Evolutionary conservation across 768 basidiomycete genomes (phyloP).

Genomic region (Amylocystis lapponica): DNA sequence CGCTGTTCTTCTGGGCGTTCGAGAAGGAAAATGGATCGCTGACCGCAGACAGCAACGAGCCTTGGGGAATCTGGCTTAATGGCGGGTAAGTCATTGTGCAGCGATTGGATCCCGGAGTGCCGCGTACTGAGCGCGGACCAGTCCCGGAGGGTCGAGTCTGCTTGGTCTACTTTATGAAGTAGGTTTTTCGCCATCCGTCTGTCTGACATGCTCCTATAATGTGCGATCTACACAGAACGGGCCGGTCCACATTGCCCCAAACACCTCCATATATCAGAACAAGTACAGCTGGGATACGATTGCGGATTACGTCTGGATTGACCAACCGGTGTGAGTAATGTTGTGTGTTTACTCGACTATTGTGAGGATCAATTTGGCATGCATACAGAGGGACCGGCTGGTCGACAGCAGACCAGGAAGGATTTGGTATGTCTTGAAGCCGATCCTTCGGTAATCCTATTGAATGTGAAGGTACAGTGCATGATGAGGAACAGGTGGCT

Average conservation of each 20-base stretch:
- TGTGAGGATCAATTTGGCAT: not conserved
- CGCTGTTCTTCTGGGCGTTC: conserved; percentile 29
- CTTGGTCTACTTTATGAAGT: conserved; percentile 55
- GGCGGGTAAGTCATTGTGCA: conserved; percentile 52
- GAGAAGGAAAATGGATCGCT: conserved; percentile 34
- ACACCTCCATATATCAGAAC: conserved; percentile 47
- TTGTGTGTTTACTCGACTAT: not conserved
- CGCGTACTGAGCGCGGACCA: conserved; percentile 6
- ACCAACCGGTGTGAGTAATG: conserved; percentile 48
- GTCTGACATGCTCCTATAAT: not conserved
- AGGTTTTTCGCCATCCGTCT: not conserved
- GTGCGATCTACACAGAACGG: conserved; percentile 44
- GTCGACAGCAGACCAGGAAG: conserved; percentile 52
- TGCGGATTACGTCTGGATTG: conserved; percentile 65
- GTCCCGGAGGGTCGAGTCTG: conserved; percentile 69
- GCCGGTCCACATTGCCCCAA: conserved; percentile 50
- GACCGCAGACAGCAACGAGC: conserved; percentile 40
- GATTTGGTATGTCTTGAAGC: conserved; percentile 45
- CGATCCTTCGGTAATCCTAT: not conserved
- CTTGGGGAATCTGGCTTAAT: conserved; percentile 73
- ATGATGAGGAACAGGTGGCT: conserved; percentile 63
- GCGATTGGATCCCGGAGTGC: not conserved
- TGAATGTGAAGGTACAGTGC: conserved; percentile 28
- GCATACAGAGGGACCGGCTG: conserved; percentile 44
- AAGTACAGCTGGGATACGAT: conserved; percentile 52